Conservation (phyloP, 2,329 filamentous ascomycete species). For the Sclerotinia sclerotiorum region DNA sequence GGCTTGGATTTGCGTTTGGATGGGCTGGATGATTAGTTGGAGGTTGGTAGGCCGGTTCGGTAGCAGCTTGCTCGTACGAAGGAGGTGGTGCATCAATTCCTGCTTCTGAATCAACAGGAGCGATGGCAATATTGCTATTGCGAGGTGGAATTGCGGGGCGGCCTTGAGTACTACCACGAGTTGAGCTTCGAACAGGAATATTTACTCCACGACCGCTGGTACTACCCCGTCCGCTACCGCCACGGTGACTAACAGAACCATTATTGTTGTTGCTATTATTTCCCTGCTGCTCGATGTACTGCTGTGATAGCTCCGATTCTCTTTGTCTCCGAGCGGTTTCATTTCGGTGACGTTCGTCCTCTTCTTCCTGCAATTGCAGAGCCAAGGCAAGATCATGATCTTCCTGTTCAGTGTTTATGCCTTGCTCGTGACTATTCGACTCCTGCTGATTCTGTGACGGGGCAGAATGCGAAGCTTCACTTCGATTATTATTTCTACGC, state of each 20-base stretch:
- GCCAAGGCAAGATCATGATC: conserved; percentile 84
- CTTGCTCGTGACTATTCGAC: conserved; percentile 24
- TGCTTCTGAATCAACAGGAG: conserved; percentile 39
- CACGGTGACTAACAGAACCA: conserved; percentile 35
- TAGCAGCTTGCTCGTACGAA: conserved; percentile 64
- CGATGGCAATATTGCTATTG: conserved; percentile 22
- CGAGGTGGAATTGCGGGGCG: conserved; percentile 26
- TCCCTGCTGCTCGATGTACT: conserved; percentile 67
- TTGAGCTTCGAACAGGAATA: conserved; percentile 6
- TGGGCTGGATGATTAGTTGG: conserved; percentile 48
- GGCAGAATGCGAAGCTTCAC: conserved; percentile 12
- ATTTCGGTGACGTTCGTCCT: conserved; percentile 72
- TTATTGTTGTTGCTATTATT: conserved; percentile 39
- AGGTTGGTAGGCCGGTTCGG: conserved; percentile 54
- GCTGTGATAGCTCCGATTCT: conserved; percentile 68
- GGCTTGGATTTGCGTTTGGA: conserved; percentile 30
- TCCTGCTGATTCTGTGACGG: conserved; percentile 15
- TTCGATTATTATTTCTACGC: conserved; percentile 15
- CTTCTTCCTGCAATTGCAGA: conserved; percentile 90
- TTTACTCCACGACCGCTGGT: background rate
- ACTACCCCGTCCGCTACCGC: conserved; percentile 30
- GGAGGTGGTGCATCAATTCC: conserved; percentile 59
- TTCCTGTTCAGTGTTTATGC: conserved; percentile 60
- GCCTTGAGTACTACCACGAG: conserved; percentile 18
- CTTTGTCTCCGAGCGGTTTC: conserved; percentile 61